Percentiles rank a stretch among this genome's conserved stretches.
phyloP scores from a whole-genome alignment of 2,329 filamentous ascomycete species.

The Cytospora schulzeri region DNA sequence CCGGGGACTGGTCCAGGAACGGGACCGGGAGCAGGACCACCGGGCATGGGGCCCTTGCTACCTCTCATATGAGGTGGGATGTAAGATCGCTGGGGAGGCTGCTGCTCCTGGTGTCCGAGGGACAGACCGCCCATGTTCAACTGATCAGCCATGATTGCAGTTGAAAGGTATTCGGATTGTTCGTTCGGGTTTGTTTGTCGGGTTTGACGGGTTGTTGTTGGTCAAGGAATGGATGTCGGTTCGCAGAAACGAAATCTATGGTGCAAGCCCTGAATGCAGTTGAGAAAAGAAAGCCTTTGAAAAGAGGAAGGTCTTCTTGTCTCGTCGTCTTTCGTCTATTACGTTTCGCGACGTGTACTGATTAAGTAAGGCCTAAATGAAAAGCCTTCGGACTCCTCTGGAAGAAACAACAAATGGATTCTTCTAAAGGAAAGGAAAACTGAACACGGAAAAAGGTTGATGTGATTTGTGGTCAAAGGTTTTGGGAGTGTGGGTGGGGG shows the following conservation, averaged over 20 bases:
- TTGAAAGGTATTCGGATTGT: conserved; percentile 21
- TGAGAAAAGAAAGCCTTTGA: conserved; percentile 23
- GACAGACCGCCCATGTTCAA: conserved; percentile 79
- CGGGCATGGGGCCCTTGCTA: conserved; percentile 46
- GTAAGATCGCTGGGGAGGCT: conserved; percentile 63
- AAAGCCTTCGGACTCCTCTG: conserved; percentile 44
- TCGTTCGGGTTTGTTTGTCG: conserved; percentile 24
- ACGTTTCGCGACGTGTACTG: conserved; percentile 22
- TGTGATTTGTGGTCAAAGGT: conserved; percentile 36
- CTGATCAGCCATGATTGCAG: conserved; percentile 74
- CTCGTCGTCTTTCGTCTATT: conserved; percentile 26
- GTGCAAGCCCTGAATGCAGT: conserved; percentile 21
- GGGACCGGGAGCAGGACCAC: conserved; percentile 28
- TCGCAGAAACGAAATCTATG: conserved; percentile 15
- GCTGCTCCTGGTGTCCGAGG: conserved; percentile 51
- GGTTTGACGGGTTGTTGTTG: conserved; percentile 21
- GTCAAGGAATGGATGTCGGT: conserved; percentile 23
- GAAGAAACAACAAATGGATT: conserved; percentile 42
- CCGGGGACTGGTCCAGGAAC: conserved; percentile 34
- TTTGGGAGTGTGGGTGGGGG: conserved; percentile 33
- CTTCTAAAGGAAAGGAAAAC: conserved; percentile 49
- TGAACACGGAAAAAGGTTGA: conserved; percentile 37
- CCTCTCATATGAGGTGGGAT: conserved; percentile 82
- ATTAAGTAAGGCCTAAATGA: conserved; percentile 19
- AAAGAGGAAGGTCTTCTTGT: conserved; percentile 19